Evolutionary conservation across 2,329 filamentous ascomycete species (phyloP), one percentile per base, ranked within the genome.

Genomic region (Scleromitrula shiraiana): DNA sequence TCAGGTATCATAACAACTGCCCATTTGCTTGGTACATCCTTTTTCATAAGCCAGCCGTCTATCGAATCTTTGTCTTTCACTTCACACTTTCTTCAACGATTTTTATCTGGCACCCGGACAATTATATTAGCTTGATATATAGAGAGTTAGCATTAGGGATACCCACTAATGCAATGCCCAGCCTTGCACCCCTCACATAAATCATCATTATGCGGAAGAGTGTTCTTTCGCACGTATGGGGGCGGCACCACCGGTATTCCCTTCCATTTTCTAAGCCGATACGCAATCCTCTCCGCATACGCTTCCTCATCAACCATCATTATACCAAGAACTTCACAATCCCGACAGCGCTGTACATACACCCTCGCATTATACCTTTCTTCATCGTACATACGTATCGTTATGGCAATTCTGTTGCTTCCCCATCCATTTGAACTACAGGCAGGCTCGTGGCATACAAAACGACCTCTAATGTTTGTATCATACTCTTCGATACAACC

Each of bases 321-420:
- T 37, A 59, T 53, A 47, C 65, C 62, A 0, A 68, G 55, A n/a
- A 8, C 24, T 8, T 63, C 53, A 56, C 68, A 71, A n/a, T 10
- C 10, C 45, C 61, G 64, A 55, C 67, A 72, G 5, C 64, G 61
- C 56, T 71, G 67, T 52, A 68, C 58, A 54, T 71, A 73, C 41
- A 73, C 68, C 50, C 65, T 58, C 37, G 68, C 68, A 53, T 71
- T 73, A 53, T 73, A 73, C 57, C 54, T 55, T 30, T 57, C 10
- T n/a, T 46, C 55, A 4, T 54, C 37, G 55, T 70, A 72, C 56
- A 67, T 60, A 19, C 68, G 63, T 37, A 72, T 70, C 1, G 63
- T 68, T 29, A 70, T 68, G 20, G 68, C 64, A 47, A 71, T 66
- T 51, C 50, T 61, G 50, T 63, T 67, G 62, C 68, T 71, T 20